Evolutionary conservation across 2,329 filamentous ascomycete genomes (phyloP).

Genomic region (Stenocarpella maydis): DNA sequence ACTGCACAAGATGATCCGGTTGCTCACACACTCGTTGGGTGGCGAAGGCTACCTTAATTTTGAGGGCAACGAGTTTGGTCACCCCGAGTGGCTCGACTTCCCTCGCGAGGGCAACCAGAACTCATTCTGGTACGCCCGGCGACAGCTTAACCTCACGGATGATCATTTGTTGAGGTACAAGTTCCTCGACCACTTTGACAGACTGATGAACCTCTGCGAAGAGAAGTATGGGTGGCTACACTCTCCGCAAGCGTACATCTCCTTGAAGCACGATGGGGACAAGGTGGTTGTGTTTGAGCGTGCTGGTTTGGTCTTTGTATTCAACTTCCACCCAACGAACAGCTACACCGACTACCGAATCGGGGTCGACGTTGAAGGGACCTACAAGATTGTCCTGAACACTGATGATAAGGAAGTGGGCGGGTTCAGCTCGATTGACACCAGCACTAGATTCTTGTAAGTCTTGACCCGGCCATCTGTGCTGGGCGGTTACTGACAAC

Average conservation of each 20-base stretch:
- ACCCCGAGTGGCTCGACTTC: conserved; percentile 99
- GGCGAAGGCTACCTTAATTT: conserved; percentile 99
- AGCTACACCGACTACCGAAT: conserved; percentile 94
- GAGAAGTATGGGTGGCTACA: conserved; percentile 92
- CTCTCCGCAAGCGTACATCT: conserved; percentile 86
- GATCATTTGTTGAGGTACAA: conserved; percentile 86
- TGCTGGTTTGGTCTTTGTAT: conserved; percentile 88
- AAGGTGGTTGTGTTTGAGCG: conserved; percentile 97
- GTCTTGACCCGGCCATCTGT: background rate
- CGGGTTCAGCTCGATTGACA: conserved; percentile 79
- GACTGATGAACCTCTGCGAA: conserved; percentile 87
- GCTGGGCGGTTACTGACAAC: background rate
- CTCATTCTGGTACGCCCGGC: conserved; percentile 92
- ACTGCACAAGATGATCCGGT: conserved; percentile 96
- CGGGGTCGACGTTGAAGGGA: conserved; percentile 83
- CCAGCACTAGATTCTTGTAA: conserved; percentile 81
- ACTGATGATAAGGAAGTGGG: conserved; percentile 81
- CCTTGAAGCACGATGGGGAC: conserved; percentile 90
- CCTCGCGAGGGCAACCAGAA: conserved; percentile 92
- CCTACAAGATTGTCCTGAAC: conserved; percentile 86
- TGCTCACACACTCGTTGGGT: conserved; percentile 89
- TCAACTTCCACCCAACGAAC: conserved; percentile 89
- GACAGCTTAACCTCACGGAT: conserved; percentile 92
- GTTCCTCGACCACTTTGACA: conserved; percentile 93
- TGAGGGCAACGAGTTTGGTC: conserved; percentile 97